Base-by-base conservation (phyloP, 176 grass and related monocot genomes). In the Luzula sylvatica region DNA sequence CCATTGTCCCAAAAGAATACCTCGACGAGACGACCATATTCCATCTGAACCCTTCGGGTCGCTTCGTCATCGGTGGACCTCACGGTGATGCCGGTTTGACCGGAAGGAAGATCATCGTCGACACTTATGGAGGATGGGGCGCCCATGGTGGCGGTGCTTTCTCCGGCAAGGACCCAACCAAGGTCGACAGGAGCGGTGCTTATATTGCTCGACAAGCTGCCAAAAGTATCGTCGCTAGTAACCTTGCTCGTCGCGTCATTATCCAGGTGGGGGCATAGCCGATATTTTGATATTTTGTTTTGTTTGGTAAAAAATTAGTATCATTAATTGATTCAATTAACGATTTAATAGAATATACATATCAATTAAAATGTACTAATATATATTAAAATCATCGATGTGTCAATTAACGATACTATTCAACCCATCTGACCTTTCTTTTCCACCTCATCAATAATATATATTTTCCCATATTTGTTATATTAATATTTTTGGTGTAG, bases 91-190 rank as follows among this genome's bases (percentile, higher is more conserved):
- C 55, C 14, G 55, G 55, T 58, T 28, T 58, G 27, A 58, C 55
- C 22, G 55, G 55, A 2, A 26, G 55, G 19, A 58, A 58, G 22
- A 58, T 58, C 55, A 58, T 58, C 30, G 39, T 58, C 1, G 55
- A 58, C 30, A 58, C 55, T 7, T 58, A 58, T 12, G 55, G 55
- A 39, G 55, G 55, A 38, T 58, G 55, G 55, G 55, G 55, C 15
- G 55, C 55, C 8, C 55, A 58, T 6, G 55, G 55, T 14, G 55
- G 55, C 1, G 55, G 55, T 1, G 55, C 55, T 16, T 58, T 58
- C 32, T 58, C 55, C 21, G 55, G 55, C 55, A 58, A 58, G 18
- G 55, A 58, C 32, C 55, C 55, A 32, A 58, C 55, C 11, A 58
- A 58, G 55, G 55, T 58, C 18, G 55, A 58, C 17, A 28, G 55